Conservation (phyloP, 2,329 filamentous ascomycete genomes). For the Aspergillus ustus region DNA sequence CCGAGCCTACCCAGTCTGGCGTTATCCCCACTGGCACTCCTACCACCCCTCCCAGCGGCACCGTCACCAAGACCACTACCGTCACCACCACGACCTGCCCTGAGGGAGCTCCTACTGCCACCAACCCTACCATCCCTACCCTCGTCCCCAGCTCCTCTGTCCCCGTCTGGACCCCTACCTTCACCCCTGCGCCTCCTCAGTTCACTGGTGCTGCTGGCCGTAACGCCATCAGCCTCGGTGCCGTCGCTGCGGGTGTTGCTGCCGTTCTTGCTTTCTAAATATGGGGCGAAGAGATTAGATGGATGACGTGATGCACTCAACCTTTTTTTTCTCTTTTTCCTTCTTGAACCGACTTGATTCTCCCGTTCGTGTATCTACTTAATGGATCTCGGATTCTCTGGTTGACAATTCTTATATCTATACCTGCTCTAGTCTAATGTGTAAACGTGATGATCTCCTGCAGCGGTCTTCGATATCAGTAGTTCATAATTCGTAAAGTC, state of each 20-base stretch:
- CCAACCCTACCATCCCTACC: slow-evolving; percentile 15
- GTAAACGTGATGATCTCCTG: neutral
- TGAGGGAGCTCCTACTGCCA: slow-evolving; percentile 19
- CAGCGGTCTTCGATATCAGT: neutral
- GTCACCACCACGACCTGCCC: slow-evolving; percentile 19
- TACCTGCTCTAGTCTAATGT: neutral
- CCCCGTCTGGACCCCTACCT: slow-evolving; percentile 21
- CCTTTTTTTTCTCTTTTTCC: slow-evolving; percentile 12
- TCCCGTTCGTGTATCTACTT: slow-evolving; percentile 22
- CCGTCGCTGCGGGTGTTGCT: slow-evolving; percentile 38
- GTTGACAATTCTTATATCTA: neutral
- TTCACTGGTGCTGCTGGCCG: slow-evolving; percentile 42
- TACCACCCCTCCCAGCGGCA: slow-evolving; percentile 18
- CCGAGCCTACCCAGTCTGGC: neutral
- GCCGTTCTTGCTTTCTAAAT: slow-evolving; percentile 43
- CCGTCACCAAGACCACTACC: slow-evolving; percentile 21
- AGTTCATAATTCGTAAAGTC: neutral
- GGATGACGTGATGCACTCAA: slow-evolving; percentile 13
- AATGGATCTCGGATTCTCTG: slow-evolving; percentile 8
- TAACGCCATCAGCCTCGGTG: slow-evolving; percentile 41
- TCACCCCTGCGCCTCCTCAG: slow-evolving; percentile 19
- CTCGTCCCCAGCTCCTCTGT: slow-evolving; percentile 19
- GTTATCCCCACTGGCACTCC: slow-evolving; percentile 10
- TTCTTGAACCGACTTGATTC: neutral
- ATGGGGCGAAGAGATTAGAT: neutral